Percentiles rank a stretch among this genome's conserved stretches.
phyloP scores from a whole-genome alignment of 75 land plant genomes.

The Cryptomeria japonica region DNA sequence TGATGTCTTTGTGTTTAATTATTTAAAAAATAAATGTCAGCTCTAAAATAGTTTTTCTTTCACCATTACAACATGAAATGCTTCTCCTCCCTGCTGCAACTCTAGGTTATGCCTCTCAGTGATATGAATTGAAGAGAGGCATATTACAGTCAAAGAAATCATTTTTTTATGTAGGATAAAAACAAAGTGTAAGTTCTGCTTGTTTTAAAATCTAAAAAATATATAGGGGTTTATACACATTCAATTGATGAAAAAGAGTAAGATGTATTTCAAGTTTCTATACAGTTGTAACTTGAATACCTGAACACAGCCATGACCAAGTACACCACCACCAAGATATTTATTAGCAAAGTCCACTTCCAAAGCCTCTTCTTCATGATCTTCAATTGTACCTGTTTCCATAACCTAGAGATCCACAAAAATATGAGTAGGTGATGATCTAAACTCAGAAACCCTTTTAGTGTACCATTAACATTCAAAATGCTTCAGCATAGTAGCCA shows the following conservation, averaged over 20 bases:
- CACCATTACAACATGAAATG: no score
- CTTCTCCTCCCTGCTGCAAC: no score
- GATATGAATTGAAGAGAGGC: not conserved
- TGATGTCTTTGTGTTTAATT: no score
- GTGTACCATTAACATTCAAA: not conserved
- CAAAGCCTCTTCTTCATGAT: constrained; percentile 65
- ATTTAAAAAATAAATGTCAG: no score
- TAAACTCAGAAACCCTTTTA: not conserved
- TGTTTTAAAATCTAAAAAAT: not conserved
- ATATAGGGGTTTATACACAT: not conserved
- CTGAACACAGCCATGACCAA: constrained; percentile 88
- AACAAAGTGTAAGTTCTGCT: not conserved
- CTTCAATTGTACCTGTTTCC: constrained; percentile 66
- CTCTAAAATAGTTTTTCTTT: no score
- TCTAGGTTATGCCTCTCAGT: no score
- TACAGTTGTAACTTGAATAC: constrained; percentile 18
- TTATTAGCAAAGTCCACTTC: constrained; percentile 98
- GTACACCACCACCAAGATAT: constrained; percentile 96
- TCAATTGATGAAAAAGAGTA: not conserved
- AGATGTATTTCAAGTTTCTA: not conserved
- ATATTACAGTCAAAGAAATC: not conserved
- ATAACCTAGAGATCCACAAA: constrained; percentile 37
- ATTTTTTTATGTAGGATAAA: not conserved
- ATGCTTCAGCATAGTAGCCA: not conserved
- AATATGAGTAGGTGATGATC: not conserved